Evolutionary conservation across 2,329 filamentous ascomycete species (phyloP), one percentile per base, ranked within the genome.

Genomic region (Pseudomassariella vexata): DNA sequence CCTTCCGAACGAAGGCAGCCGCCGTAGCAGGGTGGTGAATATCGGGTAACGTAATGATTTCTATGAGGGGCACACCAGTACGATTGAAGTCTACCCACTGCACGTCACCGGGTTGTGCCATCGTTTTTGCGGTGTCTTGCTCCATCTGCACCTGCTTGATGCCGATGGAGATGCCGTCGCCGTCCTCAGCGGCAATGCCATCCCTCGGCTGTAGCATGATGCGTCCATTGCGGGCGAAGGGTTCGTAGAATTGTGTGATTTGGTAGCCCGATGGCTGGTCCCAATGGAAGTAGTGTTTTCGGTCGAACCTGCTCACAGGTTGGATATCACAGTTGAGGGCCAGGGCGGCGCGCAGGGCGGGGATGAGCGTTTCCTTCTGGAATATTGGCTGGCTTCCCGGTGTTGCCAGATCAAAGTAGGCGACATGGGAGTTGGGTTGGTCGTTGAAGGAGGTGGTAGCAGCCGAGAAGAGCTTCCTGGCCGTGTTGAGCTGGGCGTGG

Each of bases 251-350:
- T 54, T 98, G 92, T 2, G 92, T 98, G 41, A 98, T 94, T 58
- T 98, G 92, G 58, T 98, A 98, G 0, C 92, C 92, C 0, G 86
- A 76, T 1, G 92, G 92, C 59, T 98, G 92, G 57, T 98, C 92
- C 76, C 92, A 94, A 66, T 95, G 95, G 60, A 98, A 96, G 61
- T 98, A 98, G 59, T 98, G 92, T 57, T 98, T 98, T 42, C 92
- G 74, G 59, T 98, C 92, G 62, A 95, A 98, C 33, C 76, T 77
- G 57, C 88, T 95, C 46, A 76, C 70, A 2, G 62, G 66, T 52
- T 94, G 83, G 32, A 96, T 73, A 2, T 79, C 63, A 58, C 92
- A 96, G 36, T 82, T 76, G 26, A 98, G 67, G 0, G 88, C 86
- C 30, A 95, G 64, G 0, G 92, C 90, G 12, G 90, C 90, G 38